These are phyloP conservation scores for Phytophthora nicotianae DNA, from an alignment of 352 stramenopile genomes.

Conservation along the genomic window DNA sequence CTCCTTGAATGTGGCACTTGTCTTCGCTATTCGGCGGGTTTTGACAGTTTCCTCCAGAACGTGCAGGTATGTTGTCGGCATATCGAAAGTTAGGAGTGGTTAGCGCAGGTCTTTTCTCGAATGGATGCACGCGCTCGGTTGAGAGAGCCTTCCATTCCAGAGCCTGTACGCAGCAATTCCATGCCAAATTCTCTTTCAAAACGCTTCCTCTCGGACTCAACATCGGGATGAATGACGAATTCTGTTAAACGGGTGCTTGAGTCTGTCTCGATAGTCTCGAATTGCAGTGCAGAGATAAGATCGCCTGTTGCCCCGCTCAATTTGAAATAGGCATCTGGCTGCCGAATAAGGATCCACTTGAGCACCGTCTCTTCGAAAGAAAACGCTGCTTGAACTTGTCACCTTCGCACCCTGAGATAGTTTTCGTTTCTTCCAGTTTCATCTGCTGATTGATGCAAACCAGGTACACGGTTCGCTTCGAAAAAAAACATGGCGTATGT, in stretches of 20 bases:
- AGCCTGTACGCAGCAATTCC: background rate
- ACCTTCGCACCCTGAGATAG: background rate
- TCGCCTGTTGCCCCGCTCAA: conserved; percentile 21
- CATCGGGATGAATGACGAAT: background rate
- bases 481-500: background rate
- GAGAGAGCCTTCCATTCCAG: background rate
- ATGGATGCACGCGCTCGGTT: background rate
- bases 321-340: conserved; percentile 27
- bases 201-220: background rate
- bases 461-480: background rate
- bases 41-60: conserved; percentile 12
- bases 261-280: background rate
- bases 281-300: background rate
- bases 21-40: background rate
- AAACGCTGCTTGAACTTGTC: conserved; percentile 12
- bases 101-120: background rate
- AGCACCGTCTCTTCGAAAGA: conserved; percentile 21
- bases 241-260: background rate
- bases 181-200: conserved; percentile 1
- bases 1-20: background rate
- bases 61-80: background rate
- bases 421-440: background rate
- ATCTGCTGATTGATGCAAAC: background rate
- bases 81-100: conserved; percentile 8
- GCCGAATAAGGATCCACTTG: conserved; percentile 14